These are phyloP conservation scores for Physcomitrium patens DNA, from an alignment of 225 moss, liverwort and hornwort genomes.

Conservation along the genomic window DNA sequence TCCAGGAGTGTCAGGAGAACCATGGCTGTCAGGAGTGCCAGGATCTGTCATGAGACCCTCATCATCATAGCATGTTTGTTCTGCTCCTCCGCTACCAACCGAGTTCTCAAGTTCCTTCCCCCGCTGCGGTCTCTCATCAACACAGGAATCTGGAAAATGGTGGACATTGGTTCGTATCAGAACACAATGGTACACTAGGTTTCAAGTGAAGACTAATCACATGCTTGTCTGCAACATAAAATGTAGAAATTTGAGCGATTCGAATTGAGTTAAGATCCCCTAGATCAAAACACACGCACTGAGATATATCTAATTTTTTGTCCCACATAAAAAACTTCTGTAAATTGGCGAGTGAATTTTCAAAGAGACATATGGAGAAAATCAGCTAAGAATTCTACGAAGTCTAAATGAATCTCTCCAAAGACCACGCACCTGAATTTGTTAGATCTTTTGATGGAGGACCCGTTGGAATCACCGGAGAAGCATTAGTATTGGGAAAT, in stretches of 20 bases:
- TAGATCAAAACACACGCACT: not conserved
- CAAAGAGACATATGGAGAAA: not conserved
- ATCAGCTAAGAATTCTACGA: not conserved
- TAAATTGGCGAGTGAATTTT: not conserved
- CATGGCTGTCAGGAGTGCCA: constrained; percentile 19
- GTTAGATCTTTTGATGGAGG: constrained; percentile 18
- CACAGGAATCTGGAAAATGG: constrained; percentile 35
- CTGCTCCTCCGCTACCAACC: not conserved
- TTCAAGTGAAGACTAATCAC: constrained; percentile 20
- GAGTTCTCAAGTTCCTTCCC: constrained; percentile 16
- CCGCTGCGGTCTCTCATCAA: constrained; percentile 23
- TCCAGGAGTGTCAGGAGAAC: not conserved
- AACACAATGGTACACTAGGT: constrained; percentile 10
- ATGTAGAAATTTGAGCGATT: not conserved
- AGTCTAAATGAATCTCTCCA: not conserved
- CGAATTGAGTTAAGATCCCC: not conserved
- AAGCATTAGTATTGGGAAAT: constrained; percentile 8
- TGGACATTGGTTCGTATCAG: not conserved
- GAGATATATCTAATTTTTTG: not conserved
- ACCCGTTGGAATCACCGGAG: not conserved
- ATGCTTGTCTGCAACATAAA: constrained; percentile 2
- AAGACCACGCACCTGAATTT: constrained; percentile 26
- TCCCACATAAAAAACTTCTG: not conserved
- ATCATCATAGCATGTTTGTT: constrained; percentile 1
- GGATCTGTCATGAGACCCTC: constrained; percentile 28